These are phyloP conservation scores for Colletotrichum sansevieriae DNA, from an alignment of 2,329 filamentous ascomycete species.

Conservation along the genomic window DNA sequence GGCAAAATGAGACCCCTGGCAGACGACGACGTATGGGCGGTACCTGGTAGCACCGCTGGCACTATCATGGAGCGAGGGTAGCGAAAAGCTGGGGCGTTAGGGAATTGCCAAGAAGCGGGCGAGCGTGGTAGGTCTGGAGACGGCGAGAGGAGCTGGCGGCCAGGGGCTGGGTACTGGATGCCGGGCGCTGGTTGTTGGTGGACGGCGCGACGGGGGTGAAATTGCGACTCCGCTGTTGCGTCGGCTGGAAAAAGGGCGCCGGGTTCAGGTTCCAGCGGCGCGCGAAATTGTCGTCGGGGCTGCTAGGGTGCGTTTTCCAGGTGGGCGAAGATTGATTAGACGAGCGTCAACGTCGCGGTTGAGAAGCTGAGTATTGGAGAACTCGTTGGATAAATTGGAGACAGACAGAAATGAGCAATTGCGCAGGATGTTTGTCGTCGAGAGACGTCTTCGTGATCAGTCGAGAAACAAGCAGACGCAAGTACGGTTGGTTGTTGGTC, in stretches of 20 bases:
- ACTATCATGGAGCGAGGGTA: conserved; percentile 29
- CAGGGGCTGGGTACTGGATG: conserved; percentile 6
- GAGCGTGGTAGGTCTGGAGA: conserved; percentile 20
- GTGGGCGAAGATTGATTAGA: conserved; percentile 17
- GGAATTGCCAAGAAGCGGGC: conserved; percentile 35
- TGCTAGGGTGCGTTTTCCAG: conserved; percentile 34
- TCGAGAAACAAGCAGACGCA: conserved; percentile 1
- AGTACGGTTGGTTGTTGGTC: background rate
- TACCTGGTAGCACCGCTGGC: background rate
- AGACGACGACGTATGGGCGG: conserved; percentile 18
- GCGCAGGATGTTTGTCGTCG: background rate
- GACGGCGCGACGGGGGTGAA: conserved; percentile 32
- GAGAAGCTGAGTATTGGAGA: background rate
- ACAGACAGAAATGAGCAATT: background rate
- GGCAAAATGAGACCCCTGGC: conserved; percentile 34
- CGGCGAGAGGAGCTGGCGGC: background rate
- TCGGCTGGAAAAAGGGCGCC: conserved; percentile 35
- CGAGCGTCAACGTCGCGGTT: conserved; percentile 4
- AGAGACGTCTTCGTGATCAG: background rate
- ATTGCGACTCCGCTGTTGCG: conserved; percentile 42
- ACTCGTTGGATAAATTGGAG: conserved; percentile 17
- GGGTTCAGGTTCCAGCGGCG: conserved; percentile 34
- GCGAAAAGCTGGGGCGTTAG: conserved; percentile 34
- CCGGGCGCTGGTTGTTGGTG: conserved; percentile 16
- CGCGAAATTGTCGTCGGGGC: conserved; percentile 35